These are phyloP conservation scores for Lachancea quebecensis DNA, from an alignment of 805 yeast species.

Conservation along the genomic window DNA sequence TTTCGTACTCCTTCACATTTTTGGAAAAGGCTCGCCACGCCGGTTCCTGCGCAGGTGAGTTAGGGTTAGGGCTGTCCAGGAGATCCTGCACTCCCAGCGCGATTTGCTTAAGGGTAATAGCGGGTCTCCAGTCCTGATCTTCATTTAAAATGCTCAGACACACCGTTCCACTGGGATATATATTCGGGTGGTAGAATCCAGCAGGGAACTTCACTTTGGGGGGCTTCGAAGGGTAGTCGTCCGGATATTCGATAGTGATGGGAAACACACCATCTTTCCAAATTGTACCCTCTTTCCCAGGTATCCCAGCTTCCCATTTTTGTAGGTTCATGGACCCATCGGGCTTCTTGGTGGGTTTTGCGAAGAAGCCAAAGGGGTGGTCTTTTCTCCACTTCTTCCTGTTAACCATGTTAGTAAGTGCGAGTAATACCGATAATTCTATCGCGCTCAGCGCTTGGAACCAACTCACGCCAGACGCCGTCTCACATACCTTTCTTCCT, in stretches of 20 bases:
- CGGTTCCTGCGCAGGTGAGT: conserved; percentile 95
- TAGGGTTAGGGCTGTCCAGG: conserved; percentile 83
- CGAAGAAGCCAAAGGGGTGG: conserved; percentile 96
- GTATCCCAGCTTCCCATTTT: conserved; percentile 91
- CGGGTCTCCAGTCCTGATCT: conserved; percentile 97
- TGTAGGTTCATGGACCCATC: conserved; percentile 84
- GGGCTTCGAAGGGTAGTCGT: conserved; percentile 93
- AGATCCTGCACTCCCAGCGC: conserved; percentile 89
- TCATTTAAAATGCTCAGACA: conserved; percentile 91
- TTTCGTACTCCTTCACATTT: conserved; percentile 63
- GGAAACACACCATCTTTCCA: conserved; percentile 94
- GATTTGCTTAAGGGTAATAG: conserved; percentile 83
- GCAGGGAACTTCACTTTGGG: conserved; percentile 88
- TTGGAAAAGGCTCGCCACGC: conserved; percentile 84
- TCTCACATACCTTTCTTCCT: conserved; percentile 63
- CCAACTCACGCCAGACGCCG: not conserved
- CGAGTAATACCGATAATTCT: not conserved
- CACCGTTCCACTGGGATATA: conserved; percentile 95
- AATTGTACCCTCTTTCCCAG: conserved; percentile 78
- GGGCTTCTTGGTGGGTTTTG: conserved; percentile 72
- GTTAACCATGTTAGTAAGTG: not conserved
- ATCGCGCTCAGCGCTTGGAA: not conserved
- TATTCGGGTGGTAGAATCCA: conserved; percentile 93
- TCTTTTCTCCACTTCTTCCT: conserved; percentile 97
- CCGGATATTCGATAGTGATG: conserved; percentile 72